Evolutionary conservation across 805 yeast species (phyloP).

Genomic region (Brettanomyces nanus): DNA sequence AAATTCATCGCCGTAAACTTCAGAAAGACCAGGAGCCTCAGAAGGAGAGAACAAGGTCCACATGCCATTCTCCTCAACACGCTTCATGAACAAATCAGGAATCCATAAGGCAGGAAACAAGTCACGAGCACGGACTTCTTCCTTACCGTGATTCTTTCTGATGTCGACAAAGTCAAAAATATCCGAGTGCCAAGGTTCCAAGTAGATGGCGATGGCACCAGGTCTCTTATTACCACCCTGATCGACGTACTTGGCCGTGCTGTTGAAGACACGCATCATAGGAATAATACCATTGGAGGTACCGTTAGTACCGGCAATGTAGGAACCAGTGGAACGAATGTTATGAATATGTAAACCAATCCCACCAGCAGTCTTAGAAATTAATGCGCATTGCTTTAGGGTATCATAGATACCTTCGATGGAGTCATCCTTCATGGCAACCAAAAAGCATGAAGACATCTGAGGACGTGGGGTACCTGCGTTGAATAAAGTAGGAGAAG

Average conservation of each 20-base stretch:
- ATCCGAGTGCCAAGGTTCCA: constrained; percentile 60
- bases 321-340: constrained; percentile 51
- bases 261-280: constrained; percentile 55
- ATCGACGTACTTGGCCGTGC: constrained; percentile 56
- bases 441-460: constrained; percentile 56
- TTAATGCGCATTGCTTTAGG: constrained; percentile 52
- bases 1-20: constrained; percentile 49
- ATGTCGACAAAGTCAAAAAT: constrained; percentile 51
- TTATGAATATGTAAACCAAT: constrained; percentile 56
- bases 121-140: constrained; percentile 56
- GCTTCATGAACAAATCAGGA: constrained; percentile 54
- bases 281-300: constrained; percentile 57
- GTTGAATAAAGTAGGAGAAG: constrained; percentile 54
- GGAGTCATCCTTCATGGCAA: constrained; percentile 57
- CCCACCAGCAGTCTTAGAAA: constrained; percentile 57
- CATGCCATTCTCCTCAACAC: constrained; percentile 46
- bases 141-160: constrained; percentile 57
- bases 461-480: constrained; percentile 56
- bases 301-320: constrained; percentile 56
- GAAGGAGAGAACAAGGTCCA: constrained; percentile 57
- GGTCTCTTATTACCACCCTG: constrained; percentile 63
- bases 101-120: constrained; percentile 58
- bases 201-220: constrained; percentile 53
- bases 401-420: constrained; percentile 58
- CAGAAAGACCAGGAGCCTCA: constrained; percentile 50